These are phyloP conservation scores for Mallotus repandus DNA, from an alignment of 441 rosid genomes.

Conservation along the genomic window DNA sequence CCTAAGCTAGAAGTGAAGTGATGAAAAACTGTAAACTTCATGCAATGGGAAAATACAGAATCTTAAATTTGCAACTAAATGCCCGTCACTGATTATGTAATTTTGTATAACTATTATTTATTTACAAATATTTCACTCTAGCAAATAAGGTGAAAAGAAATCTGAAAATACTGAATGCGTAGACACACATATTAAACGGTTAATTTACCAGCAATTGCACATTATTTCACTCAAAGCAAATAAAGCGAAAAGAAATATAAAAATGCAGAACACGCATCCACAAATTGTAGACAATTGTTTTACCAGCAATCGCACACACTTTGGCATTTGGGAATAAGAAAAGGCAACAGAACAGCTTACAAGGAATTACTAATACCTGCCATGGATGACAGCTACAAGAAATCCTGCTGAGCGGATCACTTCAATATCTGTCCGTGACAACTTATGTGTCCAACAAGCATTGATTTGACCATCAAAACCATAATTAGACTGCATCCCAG, in stretches of 20 bases:
- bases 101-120: background rate
- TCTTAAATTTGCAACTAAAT: background rate
- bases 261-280: background rate
- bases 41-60: background rate
- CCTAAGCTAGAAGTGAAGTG: background rate
- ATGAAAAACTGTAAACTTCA: background rate
- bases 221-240: background rate
- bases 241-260: background rate
- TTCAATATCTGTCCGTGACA: constrained; percentile 62
- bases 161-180: background rate
- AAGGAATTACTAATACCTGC: constrained; percentile 55
- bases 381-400: constrained; percentile 91
- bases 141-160: no score
- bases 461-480: constrained; percentile 94
- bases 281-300: background rate
- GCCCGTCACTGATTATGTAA: background rate
- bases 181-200: background rate
- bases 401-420: constrained; percentile 63
- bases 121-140: no score
- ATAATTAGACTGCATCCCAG: constrained; percentile 79
- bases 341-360: background rate
- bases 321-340: constrained; percentile 3
- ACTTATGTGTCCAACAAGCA: constrained; percentile 94
- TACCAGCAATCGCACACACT: background rate
- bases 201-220: background rate